Conservation (phyloP, 306 rosid species). For the Fagus crenata region DNA sequence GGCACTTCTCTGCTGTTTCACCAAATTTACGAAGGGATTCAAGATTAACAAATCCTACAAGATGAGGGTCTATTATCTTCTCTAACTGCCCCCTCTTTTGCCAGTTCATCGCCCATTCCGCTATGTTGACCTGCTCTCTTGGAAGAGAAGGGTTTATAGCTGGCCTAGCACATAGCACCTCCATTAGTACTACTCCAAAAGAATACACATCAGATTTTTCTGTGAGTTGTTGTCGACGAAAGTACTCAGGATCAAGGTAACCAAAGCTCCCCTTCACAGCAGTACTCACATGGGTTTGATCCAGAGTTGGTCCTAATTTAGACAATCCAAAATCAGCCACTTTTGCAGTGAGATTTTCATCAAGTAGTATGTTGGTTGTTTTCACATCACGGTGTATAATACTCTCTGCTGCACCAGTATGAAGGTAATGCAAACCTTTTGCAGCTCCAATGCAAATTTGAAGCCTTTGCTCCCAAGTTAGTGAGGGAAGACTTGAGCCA, state of each 20-base stretch:
- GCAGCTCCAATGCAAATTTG: conserved; percentile 48
- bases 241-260: conserved; percentile 42
- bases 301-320: conserved; percentile 41
- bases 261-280: conserved; percentile 47
- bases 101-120: conserved; percentile 43
- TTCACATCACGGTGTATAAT: conserved; percentile 43
- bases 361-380: conserved; percentile 44
- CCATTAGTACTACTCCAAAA: conserved; percentile 38
- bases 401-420: conserved; percentile 37
- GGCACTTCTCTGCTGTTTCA: conserved; percentile 44
- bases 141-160: conserved; percentile 41
- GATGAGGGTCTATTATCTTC: conserved; percentile 39
- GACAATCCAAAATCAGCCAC: conserved; percentile 48
- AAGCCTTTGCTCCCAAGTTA: conserved; percentile 42
- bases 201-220: conserved; percentile 46
- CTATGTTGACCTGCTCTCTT: conserved; percentile 44
- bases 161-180: conserved; percentile 41
- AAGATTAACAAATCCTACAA: conserved; percentile 25
- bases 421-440: conserved; percentile 44
- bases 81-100: conserved; percentile 29
- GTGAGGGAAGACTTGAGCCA: conserved; percentile 27
- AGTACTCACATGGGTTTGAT: conserved; percentile 47
- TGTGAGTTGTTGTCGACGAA: conserved; percentile 39
- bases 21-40: conserved; percentile 35
- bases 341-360: conserved; percentile 36